phyloP scores from a whole-genome alignment of 176 grass and related monocot species.

The Oryza meridionalis region DNA sequence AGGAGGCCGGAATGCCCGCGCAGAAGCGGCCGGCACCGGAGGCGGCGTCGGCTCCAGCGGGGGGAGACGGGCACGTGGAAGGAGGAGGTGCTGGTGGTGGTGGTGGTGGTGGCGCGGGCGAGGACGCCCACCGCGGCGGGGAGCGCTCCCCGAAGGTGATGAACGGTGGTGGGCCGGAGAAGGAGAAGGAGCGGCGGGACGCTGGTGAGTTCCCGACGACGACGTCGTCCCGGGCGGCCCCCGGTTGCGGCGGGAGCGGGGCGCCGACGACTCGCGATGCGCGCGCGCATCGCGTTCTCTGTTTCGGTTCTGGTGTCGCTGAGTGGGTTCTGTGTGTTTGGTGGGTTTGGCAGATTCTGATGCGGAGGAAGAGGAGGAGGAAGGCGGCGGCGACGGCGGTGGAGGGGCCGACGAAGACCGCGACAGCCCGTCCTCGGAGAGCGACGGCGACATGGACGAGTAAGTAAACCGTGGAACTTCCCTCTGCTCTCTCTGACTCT shows the following conservation, averaged over 20 bases:
- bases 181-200: conserved; percentile 33
- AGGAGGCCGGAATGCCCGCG: conserved; percentile 54
- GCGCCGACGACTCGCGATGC: conserved; percentile 31
- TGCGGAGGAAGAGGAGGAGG: conserved; percentile 35
- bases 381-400: conserved; percentile 21
- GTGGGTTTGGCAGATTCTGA: conserved; percentile 54
- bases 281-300: conserved; percentile 33
- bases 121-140: not conserved
- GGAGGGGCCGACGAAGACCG: conserved; percentile 34
- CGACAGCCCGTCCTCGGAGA: conserved; percentile 47
- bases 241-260: not conserved
- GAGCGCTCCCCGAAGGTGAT: conserved; percentile 8
- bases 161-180: conserved; percentile 27
- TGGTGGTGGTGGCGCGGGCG: not conserved
- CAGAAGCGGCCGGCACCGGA: conserved; percentile 61
- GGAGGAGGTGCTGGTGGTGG: not conserved
- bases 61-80: conserved; percentile 34
- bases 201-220: conserved; percentile 24
- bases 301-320: conserved; percentile 16
- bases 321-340: conserved; percentile 28
- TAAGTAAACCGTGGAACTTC: conserved; percentile 18
- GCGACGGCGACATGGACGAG: conserved; percentile 56
- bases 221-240: not conserved
- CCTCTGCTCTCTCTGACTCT: not conserved
- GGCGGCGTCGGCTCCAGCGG: conserved; percentile 7